Base-by-base conservation (phyloP, 371 early-diverging fungal genomes). In the Rhizopus microsporus region DNA sequence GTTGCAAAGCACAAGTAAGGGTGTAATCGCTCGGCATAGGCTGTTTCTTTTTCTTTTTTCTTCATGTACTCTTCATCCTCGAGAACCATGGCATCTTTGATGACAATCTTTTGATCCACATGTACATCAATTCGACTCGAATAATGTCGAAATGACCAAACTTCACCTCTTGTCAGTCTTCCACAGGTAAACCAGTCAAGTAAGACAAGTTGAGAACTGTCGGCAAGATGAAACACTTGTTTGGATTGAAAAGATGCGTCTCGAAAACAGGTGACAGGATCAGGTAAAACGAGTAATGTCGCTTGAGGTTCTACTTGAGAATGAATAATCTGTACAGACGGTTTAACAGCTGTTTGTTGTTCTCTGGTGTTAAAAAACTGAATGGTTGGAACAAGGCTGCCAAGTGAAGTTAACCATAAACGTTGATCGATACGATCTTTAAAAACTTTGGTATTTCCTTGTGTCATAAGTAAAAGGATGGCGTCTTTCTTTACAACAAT, bases 111-210 rank as follows among this genome's bases (percentile, higher is more conserved):
- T 13, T 47, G 57, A n/a, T 49, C 74, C 3, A 83, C 50, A n/a
- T 57, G 59, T 5, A 91, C 67, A 44, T 82, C 78, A 51, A 88
- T 88, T 8, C 76, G 71, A 51, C 85, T 84, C 31, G 80, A 70
- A 74, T 90, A 93, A 43, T 76, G 71, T 4, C 77, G 64, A 61
- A 91, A 92, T 10, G 72, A 68, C 91, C 92, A 93, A 9, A 59
- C 66, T 56, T 93, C 93, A 15, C 92, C 92, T 0, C 89, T 63
- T 5, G 82, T 79, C 60, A 80, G 71, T 42, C 93, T 64, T 3
- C 93, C 93, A 54, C 88, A 83, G 2, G 90, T 90, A 65, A 91
- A 85, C 91, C 93, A 93, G 59, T 93, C 93, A 45, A 93, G 65
- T 12, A 90, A 54, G 0, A 91, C 75, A 4, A 90, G 56, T 15